These are phyloP conservation scores for Mercurialis annua DNA, from an alignment of 345 rosid species.

Conservation along the genomic window DNA sequence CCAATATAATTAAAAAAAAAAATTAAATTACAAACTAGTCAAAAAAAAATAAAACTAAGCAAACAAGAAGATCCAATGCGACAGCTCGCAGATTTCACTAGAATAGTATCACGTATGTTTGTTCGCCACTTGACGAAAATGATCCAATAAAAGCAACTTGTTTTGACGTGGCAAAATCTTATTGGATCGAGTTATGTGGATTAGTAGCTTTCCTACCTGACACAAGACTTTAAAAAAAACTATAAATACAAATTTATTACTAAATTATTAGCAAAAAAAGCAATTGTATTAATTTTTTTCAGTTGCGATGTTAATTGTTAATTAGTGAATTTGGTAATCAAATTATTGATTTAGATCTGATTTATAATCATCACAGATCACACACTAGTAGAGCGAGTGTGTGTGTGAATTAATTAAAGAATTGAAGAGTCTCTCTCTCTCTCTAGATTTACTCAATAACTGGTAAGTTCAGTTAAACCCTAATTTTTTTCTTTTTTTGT, in stretches of 20 bases:
- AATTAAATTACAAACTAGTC: background rate
- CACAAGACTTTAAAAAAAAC: background rate
- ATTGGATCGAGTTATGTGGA: background rate
- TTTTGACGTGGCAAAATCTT: background rate
- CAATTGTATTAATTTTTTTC: slow-evolving; percentile 28
- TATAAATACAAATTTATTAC: too few species aligned
- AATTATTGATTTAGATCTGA: slow-evolving; percentile 15
- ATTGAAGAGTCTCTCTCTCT: slow-evolving; percentile 1
- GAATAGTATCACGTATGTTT: background rate
- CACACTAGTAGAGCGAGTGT: background rate
- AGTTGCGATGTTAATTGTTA: background rate
- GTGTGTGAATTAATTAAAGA: background rate
- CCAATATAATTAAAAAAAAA: background rate
- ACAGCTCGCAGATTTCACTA: background rate
- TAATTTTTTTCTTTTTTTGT: background rate
- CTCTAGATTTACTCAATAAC: background rate
- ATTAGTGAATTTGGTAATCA: background rate
- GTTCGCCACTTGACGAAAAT: background rate
- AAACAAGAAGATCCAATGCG: background rate
- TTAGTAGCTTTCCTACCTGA: background rate
- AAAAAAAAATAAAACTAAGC: too few species aligned
- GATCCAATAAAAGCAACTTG: background rate
- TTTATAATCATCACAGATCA: background rate
- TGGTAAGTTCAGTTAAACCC: slow-evolving; percentile 3
- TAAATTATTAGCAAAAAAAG: background rate